These are phyloP conservation scores for Narthecium ossifragum DNA, from an alignment of 106 monocot species.

Conservation along the genomic window DNA sequence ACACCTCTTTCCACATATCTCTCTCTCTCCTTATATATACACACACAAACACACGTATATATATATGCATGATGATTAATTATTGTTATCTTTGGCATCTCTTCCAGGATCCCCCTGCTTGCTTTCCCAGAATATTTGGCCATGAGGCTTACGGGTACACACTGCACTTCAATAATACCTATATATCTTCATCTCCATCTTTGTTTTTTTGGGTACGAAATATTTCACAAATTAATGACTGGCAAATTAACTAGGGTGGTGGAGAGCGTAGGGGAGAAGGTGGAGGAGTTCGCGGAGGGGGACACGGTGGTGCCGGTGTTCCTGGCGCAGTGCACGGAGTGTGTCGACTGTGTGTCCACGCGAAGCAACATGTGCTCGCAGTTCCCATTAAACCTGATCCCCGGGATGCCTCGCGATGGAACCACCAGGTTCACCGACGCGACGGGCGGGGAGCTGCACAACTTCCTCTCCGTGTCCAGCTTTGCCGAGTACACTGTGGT, in stretches of 20 bases:
- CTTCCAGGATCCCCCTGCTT: constrained; percentile 34
- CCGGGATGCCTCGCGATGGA: constrained; percentile 49
- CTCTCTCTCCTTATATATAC: no score
- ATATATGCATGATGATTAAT: no score
- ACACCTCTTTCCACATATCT: not conserved
- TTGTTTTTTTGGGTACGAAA: no score
- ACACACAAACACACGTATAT: no score
- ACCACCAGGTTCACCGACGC: constrained; percentile 32
- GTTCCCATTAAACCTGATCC: constrained; percentile 18
- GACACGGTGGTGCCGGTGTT: constrained; percentile 79
- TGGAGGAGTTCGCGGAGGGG: constrained; percentile 47
- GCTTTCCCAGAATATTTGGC: constrained; percentile 66
- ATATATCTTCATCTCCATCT: not conserved
- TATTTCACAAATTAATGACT: no score
- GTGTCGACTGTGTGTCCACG: constrained; percentile 60
- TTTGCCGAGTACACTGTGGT: constrained; percentile 93
- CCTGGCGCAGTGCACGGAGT: constrained; percentile 49
- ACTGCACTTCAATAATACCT: not conserved
- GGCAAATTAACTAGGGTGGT: no score
- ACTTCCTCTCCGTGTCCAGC: constrained; percentile 73
- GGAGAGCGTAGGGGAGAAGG: constrained; percentile 85
- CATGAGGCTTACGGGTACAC: constrained; percentile 95
- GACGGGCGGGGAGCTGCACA: constrained; percentile 26
- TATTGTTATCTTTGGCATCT: no score
- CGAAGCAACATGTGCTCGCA: constrained; percentile 65